These are phyloP conservation scores for Lecanicillium sp. DNA, from an alignment of 2,329 filamentous ascomycete species.

Conservation along the genomic window DNA sequence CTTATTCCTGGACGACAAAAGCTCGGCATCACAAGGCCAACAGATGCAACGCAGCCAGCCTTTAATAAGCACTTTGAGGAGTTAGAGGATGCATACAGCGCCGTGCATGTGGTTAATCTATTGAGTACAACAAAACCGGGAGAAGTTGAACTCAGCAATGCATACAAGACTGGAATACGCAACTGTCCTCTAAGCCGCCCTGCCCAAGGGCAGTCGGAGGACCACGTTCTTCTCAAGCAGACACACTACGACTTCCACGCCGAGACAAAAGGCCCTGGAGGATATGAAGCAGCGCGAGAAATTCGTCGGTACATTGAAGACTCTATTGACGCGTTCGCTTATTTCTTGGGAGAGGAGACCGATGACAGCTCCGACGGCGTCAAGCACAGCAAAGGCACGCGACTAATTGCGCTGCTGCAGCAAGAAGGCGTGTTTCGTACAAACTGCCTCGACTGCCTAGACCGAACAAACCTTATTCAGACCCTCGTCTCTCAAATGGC, in stretches of 20 bases:
- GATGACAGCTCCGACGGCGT: slow-evolving; percentile 40
- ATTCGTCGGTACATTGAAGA: slow-evolving; percentile 71
- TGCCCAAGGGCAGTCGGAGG: slow-evolving; percentile 44
- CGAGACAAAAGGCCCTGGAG: slow-evolving; percentile 76
- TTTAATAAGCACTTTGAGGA: slow-evolving; percentile 92
- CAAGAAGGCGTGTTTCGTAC: slow-evolving; percentile 95
- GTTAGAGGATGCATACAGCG: slow-evolving; percentile 80
- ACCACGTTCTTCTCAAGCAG: slow-evolving; percentile 67
- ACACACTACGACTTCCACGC: slow-evolving; percentile 97
- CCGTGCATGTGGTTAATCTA: slow-evolving; percentile 86
- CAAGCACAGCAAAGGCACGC: slow-evolving; percentile 26
- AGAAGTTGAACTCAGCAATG: slow-evolving; percentile 72
- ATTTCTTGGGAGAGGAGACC: slow-evolving; percentile 72
- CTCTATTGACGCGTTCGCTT: slow-evolving; percentile 84
- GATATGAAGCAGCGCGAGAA: slow-evolving; percentile 83
- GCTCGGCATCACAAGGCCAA: slow-evolving; percentile 79
- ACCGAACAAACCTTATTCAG: slow-evolving; percentile 92
- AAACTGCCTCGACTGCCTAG: slow-evolving; percentile 92
- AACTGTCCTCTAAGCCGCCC: slow-evolving; percentile 62
- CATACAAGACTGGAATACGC: slow-evolving; percentile 70
- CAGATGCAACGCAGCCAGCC: slow-evolving; percentile 84
- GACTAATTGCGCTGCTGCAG: slow-evolving; percentile 65
- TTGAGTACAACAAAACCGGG: slow-evolving; percentile 83
- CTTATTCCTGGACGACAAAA: slow-evolving; percentile 90
- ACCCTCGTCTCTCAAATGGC: slow-evolving; percentile 94